These are phyloP conservation scores for Limtongozyma cylindracea DNA, from an alignment of 805 yeast species.

Conservation along the genomic window DNA sequence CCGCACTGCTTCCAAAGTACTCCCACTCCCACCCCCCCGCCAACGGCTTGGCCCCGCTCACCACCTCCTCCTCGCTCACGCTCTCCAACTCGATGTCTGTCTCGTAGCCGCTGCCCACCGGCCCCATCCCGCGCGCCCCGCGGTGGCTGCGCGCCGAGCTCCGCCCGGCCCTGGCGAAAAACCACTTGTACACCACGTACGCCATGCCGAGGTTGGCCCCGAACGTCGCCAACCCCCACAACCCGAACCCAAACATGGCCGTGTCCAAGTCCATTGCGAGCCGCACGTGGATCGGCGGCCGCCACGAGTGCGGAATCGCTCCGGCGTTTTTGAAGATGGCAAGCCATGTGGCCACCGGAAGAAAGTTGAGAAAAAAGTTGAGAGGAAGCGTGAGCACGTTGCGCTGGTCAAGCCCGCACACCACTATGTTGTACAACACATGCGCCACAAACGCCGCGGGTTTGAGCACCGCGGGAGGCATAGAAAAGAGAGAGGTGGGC, in stretches of 20 bases:
- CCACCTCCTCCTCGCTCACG: conserved; percentile 1
- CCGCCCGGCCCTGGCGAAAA: not conserved
- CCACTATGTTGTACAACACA: too few relatives aligned
- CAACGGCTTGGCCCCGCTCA: not conserved
- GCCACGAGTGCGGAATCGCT: conserved; percentile 14
- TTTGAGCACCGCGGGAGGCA: too few relatives aligned
- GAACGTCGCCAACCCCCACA: conserved; percentile 1
- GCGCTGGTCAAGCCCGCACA: conserved; percentile 13
- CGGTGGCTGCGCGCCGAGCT: not conserved
- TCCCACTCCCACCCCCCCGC: too few relatives aligned
- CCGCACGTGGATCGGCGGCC: conserved; percentile 27
- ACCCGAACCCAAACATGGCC: conserved; percentile 8
- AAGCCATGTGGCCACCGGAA: conserved; percentile 28
- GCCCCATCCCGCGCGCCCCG: too few relatives aligned
- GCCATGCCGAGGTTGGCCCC: not conserved
- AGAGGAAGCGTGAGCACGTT: conserved; percentile 11
- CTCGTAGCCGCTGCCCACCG: too few relatives aligned
- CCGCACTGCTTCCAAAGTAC: conserved; percentile 1
- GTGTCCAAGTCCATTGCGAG: conserved; percentile 17
- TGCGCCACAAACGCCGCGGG: too few relatives aligned
- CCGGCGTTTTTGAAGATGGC: conserved; percentile 33
- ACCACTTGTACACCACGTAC: not conserved
- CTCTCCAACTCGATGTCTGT: conserved; percentile 1
- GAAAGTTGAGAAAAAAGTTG: conserved; percentile 22
- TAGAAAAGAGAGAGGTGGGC: too few relatives aligned